Base-by-base conservation (phyloP, 2,329 filamentous ascomycete species). In the Botrytis pseudocinerea region DNA sequence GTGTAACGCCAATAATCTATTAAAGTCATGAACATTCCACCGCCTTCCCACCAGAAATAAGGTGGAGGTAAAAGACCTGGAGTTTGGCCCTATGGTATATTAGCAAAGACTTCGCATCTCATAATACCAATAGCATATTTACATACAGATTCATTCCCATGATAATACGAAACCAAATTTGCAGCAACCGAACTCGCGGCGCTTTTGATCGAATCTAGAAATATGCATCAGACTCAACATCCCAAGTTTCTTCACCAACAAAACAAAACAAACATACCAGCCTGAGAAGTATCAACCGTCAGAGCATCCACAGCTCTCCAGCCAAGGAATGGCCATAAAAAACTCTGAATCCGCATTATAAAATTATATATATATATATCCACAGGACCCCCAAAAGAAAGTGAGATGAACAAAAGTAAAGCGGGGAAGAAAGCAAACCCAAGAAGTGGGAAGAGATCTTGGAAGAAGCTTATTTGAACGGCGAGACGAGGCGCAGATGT, bases 1-100 rank as follows among this genome's bases (percentile, higher is more conserved):
- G 93, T 95, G 80, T 93, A 93, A 79, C 91, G 92, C 92, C 93
- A 96, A 81, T 96, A 96, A 77, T 96, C 92, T 72, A 97, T 86
- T 73, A 96, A 84, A 4, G 91, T 86, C 44, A 87, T 87, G 82
- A 89, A 85, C 84, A 94, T 89, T 86, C 91, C 82, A 92, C 91
- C 93, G 90, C 94, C 88, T 76, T 87, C 85, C 86, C 86, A 88
- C 86, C 86, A 88, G 78, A 86, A 87, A 76, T 87, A 87, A 2
- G 79, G 79, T 20, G 82, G 77, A 46, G 85, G 82, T 72, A 88
- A 75, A 73, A 85, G 84, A 38, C 86, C 86, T 1, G 85, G 85
- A 28, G 83, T 82, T 73, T 86, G 84, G 35, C 85, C 85, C 38
- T 35, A 82, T 84, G 1, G 82, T 84, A 76, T 88, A 88, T 75